Evolutionary conservation across 768 basidiomycete species (phyloP), one percentile per base, ranked within the genome.

Genomic region (Suillus americanus): DNA sequence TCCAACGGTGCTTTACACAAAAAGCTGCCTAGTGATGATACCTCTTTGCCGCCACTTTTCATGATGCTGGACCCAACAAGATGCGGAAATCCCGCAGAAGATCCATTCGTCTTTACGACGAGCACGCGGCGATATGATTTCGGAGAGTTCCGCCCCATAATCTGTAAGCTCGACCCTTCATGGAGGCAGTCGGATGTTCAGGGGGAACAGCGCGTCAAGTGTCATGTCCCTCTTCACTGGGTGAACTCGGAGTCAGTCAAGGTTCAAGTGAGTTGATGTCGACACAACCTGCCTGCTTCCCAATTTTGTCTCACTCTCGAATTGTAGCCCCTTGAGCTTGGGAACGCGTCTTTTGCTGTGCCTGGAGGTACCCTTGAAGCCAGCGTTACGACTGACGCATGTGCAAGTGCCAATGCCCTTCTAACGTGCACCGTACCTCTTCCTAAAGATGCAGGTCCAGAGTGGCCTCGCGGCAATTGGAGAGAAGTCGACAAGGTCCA

Each of bases 41-140:
- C 62, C 3, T 71, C 76, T 8, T 76, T 86, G 35, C 88, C 90
- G 0, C 85, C 89, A 0, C 72, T 97, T 13, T 79, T 86, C 79
- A 80, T 93, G 80, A 83, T 97, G 69, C 85, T 97, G 69, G 94
- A 97, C 72, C 94, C 95, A 16, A 88, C 90, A 40, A 86, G 95
- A 1, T 85, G 82, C 61, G 94, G 92, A 4, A 86, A 88, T 62
- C 82, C 89, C 40, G 82, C 83, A 3, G 85, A 93, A 38, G 96
- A 98, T 70, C 81, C 82, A 5, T 97, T 94, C 72, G 89, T 93
- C 18, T 95, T 98, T 73, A 91, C 95, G 0, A 89, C 85, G 51
- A 89, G 84, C 70, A 93, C 83, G 56, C 82, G 90, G 57, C 83
- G 95, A 60, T 85, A 90, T 51, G 92, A 94, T 70, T 95, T 87